These are phyloP conservation scores for Stevia rebaudiana DNA, from an alignment of 140 eudicot species.

Conservation along the genomic window DNA sequence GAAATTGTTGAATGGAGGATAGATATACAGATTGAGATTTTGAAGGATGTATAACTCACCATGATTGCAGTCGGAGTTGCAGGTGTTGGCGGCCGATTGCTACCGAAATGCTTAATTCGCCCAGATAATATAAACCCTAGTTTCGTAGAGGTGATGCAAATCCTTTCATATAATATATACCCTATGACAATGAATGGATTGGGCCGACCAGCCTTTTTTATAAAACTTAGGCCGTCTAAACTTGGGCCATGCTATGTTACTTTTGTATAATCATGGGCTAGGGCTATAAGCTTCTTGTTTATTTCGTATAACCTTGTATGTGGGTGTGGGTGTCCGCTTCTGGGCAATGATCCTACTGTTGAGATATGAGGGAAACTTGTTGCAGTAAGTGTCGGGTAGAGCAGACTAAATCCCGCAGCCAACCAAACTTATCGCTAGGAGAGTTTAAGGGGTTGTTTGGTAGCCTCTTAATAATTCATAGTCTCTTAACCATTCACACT, in stretches of 20 bases:
- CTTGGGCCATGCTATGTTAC: background rate
- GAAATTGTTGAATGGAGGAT: background rate
- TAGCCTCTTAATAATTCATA: no score
- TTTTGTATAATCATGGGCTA: no score
- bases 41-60: slow-evolving; percentile 3
- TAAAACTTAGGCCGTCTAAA: background rate
- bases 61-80: slow-evolving; percentile 29
- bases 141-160: background rate
- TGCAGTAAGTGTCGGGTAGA: no score
- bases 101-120: slow-evolving; percentile 1
- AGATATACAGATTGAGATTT: background rate
- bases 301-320: no score
- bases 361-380: no score
- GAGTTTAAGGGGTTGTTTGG: no score
- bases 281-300: no score
- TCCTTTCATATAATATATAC: slow-evolving; percentile 5
- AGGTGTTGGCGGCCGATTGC: slow-evolving; percentile 24
- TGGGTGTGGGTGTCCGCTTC: no score
- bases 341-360: no score
- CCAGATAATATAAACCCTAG: slow-evolving; percentile 24
- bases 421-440: no score
- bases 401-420: no score
- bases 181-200: background rate
- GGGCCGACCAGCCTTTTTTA: background rate
- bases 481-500: no score